Evolutionary conservation across 805 yeast species (phyloP).

Genomic region (Saccharomycopsis schoenii): DNA sequence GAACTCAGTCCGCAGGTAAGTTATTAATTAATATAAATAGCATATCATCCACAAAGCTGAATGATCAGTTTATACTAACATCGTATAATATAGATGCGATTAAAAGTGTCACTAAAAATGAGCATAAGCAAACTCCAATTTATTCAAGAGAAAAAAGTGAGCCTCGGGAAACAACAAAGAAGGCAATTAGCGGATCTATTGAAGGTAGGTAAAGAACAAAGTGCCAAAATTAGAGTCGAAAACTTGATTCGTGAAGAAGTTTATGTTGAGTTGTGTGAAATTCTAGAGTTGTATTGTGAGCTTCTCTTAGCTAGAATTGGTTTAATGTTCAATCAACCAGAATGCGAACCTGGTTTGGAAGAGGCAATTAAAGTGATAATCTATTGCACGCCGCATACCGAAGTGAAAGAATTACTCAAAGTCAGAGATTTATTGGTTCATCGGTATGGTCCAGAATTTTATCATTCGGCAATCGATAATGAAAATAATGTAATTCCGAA

Average conservation of each 20-base stretch:
- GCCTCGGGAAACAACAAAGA: conserved; percentile 66
- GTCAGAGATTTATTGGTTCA: conserved; percentile 52
- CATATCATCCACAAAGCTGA: neutral
- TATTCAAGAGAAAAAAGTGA: conserved; percentile 64
- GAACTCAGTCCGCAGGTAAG: conserved; percentile 11
- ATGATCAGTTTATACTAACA: neutral
- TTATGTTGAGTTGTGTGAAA: conserved; percentile 67
- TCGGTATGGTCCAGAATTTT: conserved; percentile 63
- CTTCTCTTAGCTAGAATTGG: conserved; percentile 65
- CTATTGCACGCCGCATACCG: conserved; percentile 62
- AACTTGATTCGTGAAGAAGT: conserved; percentile 77
- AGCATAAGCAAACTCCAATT: conserved; percentile 61
- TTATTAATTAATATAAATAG: neutral
- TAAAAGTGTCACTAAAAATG: conserved; percentile 39
- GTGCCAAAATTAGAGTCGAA: conserved; percentile 77
- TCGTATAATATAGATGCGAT: conserved; percentile 21
- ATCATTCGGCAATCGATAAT: conserved; percentile 43
- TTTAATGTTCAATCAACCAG: conserved; percentile 36
- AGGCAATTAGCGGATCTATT: conserved; percentile 62
- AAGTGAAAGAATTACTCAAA: conserved; percentile 57
- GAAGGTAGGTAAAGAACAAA: conserved; percentile 61
- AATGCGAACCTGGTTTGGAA: conserved; percentile 49
- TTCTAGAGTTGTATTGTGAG: conserved; percentile 75
- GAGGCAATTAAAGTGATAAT: conserved; percentile 70
- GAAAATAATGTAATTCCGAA: conserved; percentile 47